Conservation (phyloP, 2,329 filamentous ascomycete genomes). For the Lasiodiplodia theobromae region DNA sequence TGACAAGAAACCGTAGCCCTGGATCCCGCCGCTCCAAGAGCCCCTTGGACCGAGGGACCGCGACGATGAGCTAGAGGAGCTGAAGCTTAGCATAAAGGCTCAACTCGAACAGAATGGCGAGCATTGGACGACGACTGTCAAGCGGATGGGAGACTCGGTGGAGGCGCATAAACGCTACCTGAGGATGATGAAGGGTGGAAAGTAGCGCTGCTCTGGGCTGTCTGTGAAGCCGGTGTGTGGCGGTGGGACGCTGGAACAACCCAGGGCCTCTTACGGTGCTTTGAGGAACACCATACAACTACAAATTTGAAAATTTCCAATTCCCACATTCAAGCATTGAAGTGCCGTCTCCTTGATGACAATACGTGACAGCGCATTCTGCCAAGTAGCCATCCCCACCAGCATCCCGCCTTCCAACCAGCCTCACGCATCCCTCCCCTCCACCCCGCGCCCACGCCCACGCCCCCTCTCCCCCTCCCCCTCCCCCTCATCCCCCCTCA, state of each 20-base stretch:
- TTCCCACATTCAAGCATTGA: neutral
- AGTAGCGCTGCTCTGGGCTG: neutral
- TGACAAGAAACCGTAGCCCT: neutral
- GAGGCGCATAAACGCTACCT: neutral
- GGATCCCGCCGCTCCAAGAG: neutral
- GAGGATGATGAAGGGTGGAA: neutral
- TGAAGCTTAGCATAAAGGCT: neutral
- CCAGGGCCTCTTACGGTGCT: neutral
- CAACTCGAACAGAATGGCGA: neutral
- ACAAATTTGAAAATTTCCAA: too few relatives aligned
- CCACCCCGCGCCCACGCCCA: neutral
- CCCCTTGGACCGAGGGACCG: neutral
- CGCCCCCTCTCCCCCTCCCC: neutral
- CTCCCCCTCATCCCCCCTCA: neutral
- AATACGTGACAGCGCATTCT: neutral
- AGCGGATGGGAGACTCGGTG: neutral
- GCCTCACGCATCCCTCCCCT: neutral
- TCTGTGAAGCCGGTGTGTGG: neutral
- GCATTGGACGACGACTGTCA: neutral
- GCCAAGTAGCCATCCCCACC: neutral
- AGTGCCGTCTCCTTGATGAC: neutral
- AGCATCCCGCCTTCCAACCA: neutral
- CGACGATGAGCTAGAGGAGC: neutral
- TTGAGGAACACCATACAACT: accelerated
- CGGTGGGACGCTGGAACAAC: neutral